Base-by-base conservation (phyloP, 2,329 filamentous ascomycete genomes). In the Lecanicillium sp. region DNA sequence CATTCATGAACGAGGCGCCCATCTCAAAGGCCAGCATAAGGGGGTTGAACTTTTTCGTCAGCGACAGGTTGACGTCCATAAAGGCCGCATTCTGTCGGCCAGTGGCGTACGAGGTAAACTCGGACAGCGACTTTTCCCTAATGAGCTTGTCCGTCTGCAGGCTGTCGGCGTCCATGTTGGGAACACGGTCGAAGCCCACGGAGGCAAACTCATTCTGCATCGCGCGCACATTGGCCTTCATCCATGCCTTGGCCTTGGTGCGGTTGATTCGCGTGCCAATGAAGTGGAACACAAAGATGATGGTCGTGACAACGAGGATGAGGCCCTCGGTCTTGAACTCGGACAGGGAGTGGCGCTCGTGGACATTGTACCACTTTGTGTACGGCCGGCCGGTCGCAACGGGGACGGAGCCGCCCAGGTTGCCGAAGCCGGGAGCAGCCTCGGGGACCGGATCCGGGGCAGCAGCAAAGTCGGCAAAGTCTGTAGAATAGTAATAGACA, bases 361-460 rank as follows among this genome's bases (percentile, higher is more conserved):
- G 92, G 45, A 96, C 71, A 41, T 88, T 87, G 68, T 96, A 98
- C 92, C 92, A 98, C 70, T 86, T 87, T 37, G 88, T 95, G 62
- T 83, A 95, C 12, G 85, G 84, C 18, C 70, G 66, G 31, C 58
- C 62, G 32, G 71, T 69, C 33, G 64, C 59, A 32, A 66, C 68
- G 43, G 73, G 70, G 14, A 62, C 60, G 30, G 66, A 59, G 18
- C 63, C 62, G 27, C 60, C 62, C 43, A 71, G 59, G 41, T 70
- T 62, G 46, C 70, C 63, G 43, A 68, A 63, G 42, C 63, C 63
- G 32, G 68, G 62, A 33, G 62, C 60, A 35, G 67, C 59, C 43
- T 74, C 64, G 41, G 73, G 73, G 17, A 68, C 61, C 41, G 85
- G 80, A 15, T 83, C 78, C 48, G 87, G 78, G 51, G 80, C 83